Base-by-base conservation (phyloP, 192 early-diverging fungal genomes). In the Rhizoclosmatium globosum region DNA sequence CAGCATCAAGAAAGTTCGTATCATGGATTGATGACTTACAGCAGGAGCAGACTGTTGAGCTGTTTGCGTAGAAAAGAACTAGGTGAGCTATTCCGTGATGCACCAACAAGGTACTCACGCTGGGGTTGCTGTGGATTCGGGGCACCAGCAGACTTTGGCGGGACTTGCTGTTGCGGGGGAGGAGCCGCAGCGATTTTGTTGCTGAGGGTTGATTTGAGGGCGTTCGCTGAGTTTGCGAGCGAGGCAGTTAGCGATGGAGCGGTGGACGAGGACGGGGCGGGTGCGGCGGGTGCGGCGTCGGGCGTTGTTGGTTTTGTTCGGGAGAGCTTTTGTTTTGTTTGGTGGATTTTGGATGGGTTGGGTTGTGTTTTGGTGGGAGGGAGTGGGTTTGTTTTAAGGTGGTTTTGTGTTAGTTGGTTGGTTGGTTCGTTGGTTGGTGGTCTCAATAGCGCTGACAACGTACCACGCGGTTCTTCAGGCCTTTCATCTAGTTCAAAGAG, bases 381-480 rank as follows among this genome's bases (percentile, higher is more conserved):
- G 64, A 66, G 64, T 15, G 64, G 41, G 64, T 72, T 56, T 19
- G 62, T 66, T 13, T 59, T 13, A 66, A 21, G n/a, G 56, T 57
- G 56, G 15, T 15, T 57, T 15, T 57, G 56, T 57, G 56, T 17
- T 57, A 21, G 56, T 0, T 21, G 56, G 56, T 15, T 17, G 56
- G 56, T 21, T 17, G 56, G 56, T 15, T 17, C 0, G 56, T 21
- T 17, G 56, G n/a, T 17, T 21, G 56, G 13, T 15, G 56, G 31
- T 0, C 31, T 31, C 31, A 31, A 31, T 31, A 31, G 31, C 31
- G 31, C 31, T 31, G 31, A 31, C 23, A 19, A 74, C 83, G 19
- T 66, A 87, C 85, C 42, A 87, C 85, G 81, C 85, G 85, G 66
- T 87, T 87, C 77, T 87, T 87, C 74, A 87, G 75, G 59, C 82